Evolutionary conservation across 2,329 filamentous ascomycete species (phyloP), one percentile per base, ranked within the genome.

Genomic region (Aspergillus eucalypticola): DNA sequence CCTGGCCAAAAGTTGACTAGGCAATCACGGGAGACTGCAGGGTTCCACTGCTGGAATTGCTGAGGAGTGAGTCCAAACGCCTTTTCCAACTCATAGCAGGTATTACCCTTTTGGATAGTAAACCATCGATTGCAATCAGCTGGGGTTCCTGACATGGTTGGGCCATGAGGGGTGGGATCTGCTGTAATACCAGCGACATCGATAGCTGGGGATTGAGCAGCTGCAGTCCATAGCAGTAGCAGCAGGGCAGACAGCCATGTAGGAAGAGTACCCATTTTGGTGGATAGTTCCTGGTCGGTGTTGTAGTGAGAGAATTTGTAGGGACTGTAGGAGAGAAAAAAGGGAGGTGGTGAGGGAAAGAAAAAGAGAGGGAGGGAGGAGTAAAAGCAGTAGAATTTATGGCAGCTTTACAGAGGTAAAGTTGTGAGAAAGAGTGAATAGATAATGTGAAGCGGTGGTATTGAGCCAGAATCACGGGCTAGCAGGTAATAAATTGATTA

Each of bases 11-110:
- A 62, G 41, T 55, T 62, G 29, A 35, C 23, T 3, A 23, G 10
- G 15, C 60, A 64, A 41, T 62, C 57, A 8, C 17, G n/a, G 8
- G 58, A 58, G 2, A 64, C 57, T 0, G 27, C 38, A 0, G 60
- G 54, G 39, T 64, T 64, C 57, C 57, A 64, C 6, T 51, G 41
- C 21, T 53, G 27, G 25, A 64, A 64, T 39, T 62, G 57, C 3
- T 60, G 27, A 0, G 50, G 25, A 17, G 35, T 56, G 19, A 64
- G 54, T 2, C 49, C 42, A 32, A 56, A 60, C 2, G 27, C 15
- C n/a, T 50, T 48, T 6, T 51, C 38, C 23, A 61, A 29, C 3
- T 27, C 25, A 21, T 49, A 51, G 17, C 62, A 64, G 21, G 32
- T 56, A 25, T 64, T 60, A 7, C 51, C 62, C 15, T 57, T 58